Base-by-base conservation (phyloP, 352 stramenopile genomes). In the Phytophthora agathidicida region DNA sequence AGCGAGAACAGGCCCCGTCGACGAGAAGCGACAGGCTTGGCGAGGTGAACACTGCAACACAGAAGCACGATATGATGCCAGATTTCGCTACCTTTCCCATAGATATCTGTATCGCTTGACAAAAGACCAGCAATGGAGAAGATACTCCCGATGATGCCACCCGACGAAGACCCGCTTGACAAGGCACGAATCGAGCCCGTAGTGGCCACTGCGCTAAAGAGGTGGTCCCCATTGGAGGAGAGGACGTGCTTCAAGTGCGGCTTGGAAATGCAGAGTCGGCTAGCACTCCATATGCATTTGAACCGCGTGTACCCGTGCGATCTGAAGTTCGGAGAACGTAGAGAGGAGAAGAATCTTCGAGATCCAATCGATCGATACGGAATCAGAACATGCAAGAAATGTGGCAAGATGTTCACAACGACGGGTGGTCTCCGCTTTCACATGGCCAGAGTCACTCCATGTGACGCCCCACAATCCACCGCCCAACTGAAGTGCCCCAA, bases 401-500 rank as follows among this genome's bases (percentile, higher is more conserved):
- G 51, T 16, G 26, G 16, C 30, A 39, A 41, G 16, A 39, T 17
- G 14, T 62, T 48, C 33, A 22, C 16, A 4, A 62, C 24, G 7
- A 14, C 32, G 17, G 22, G 1, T 1, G 8, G 35, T 9, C 27
- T 55, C 13, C 45, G 26, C 5, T 10, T 47, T 32, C 42, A 55
- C 26, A 4, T 55, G 41, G 4, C 17, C 3, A 52, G 19, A 7
- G 16, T 24, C 19, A 38, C 27, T 13, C 51, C 51, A 7, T 61
- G 52, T 17, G 41, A 54, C 17, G 31, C 11, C 6, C 33, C 39
- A n/a, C n/a, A n/a, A n/a, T n/a, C n/a, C n/a, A n/a, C n/a, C n/a
- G n/a, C n/a, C n/a, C n/a, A n/a, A n/a, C n/a, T n/a, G 24, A 64
- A 44, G 11, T 64, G 54, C 31, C 54, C 44, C 20, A 64, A 64